phyloP scores from a whole-genome alignment of 1,139 yeast species.

The Hyphopichia burtonii region DNA sequence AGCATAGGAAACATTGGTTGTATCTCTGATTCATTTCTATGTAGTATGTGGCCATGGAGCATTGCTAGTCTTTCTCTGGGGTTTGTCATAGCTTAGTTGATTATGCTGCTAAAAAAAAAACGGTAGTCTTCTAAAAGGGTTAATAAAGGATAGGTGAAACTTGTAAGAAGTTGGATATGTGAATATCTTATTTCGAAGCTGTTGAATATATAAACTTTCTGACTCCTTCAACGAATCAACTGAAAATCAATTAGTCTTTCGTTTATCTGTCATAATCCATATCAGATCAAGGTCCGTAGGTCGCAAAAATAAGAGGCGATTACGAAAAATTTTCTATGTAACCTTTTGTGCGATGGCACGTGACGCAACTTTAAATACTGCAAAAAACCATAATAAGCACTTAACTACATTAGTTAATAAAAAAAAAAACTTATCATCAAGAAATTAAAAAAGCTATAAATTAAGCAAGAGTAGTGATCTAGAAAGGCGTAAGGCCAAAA shows the following conservation, averaged over 20 bases:
- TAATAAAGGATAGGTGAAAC: too few relatives aligned
- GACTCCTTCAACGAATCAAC: too few relatives aligned
- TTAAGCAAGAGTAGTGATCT: not conserved
- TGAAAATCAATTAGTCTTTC: too few relatives aligned
- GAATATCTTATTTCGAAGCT: too few relatives aligned
- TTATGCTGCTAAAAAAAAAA: slow-evolving; percentile 1
- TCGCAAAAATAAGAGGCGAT: not conserved
- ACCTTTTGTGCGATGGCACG: slow-evolving; percentile 1
- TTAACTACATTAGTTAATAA: too few relatives aligned
- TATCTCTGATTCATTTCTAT: slow-evolving; percentile 4
- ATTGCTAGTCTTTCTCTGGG: slow-evolving; percentile 16
- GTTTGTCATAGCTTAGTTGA: not conserved
- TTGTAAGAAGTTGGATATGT: too few relatives aligned
- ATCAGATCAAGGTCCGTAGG: not conserved
- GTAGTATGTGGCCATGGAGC: slow-evolving; percentile 18
- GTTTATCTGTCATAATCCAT: too few relatives aligned
- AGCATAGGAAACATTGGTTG: slow-evolving; percentile 19
- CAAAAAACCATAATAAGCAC: too few relatives aligned
- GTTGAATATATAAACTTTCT: too few relatives aligned
- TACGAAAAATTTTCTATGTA: not conserved
- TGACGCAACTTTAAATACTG: not conserved
- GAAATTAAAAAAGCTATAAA: not conserved
- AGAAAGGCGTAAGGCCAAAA: not conserved
- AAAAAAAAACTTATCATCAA: not conserved
- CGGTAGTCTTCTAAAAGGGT: not conserved